Percentiles rank a stretch among this genome's conserved stretches.
These are phyloP conservation scores for Aspergillus affinis DNA, from an alignment of 495 filamentous ascomycete genomes.

Conservation along the genomic window DNA sequence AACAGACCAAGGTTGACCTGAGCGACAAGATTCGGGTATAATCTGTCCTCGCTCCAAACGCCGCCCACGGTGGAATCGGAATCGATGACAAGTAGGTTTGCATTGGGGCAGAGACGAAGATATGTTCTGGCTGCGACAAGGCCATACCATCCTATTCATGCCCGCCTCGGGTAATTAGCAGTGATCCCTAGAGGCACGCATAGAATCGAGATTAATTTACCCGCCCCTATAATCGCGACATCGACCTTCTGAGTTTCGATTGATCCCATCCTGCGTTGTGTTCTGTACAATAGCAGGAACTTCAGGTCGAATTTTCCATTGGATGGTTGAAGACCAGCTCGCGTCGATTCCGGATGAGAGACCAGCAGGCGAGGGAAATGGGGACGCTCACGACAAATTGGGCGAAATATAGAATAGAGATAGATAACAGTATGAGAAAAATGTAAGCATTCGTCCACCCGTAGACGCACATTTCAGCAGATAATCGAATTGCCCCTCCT, in stretches of 20 bases:
- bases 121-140: constrained; percentile 57
- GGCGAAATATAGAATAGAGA: too few relatives aligned
- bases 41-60: constrained; percentile 53
- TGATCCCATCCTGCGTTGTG: background rate
- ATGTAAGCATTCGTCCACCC: too few relatives aligned
- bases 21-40: constrained; percentile 46
- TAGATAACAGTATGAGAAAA: too few relatives aligned
- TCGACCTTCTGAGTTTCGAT: background rate
- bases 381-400: too few relatives aligned
- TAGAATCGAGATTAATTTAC: background rate
- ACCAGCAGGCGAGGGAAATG: too few relatives aligned
- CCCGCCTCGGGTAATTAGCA: too few relatives aligned
- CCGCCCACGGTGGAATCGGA: constrained; percentile 50
- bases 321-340: background rate
- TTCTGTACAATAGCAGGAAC: background rate
- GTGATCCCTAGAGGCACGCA: too few relatives aligned
- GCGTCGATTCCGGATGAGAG: too few relatives aligned
- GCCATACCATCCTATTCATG: constrained; percentile 33
- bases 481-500: too few relatives aligned
- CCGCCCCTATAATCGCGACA: background rate
- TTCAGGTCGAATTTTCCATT: background rate
- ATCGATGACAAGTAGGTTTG: constrained; percentile 40
- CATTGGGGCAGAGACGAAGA: constrained; percentile 43
- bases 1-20: constrained; percentile 20
- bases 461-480: too few relatives aligned